Conservation (phyloP, 2,329 filamentous ascomycete genomes). For the Metarhizium guizhouense region DNA sequence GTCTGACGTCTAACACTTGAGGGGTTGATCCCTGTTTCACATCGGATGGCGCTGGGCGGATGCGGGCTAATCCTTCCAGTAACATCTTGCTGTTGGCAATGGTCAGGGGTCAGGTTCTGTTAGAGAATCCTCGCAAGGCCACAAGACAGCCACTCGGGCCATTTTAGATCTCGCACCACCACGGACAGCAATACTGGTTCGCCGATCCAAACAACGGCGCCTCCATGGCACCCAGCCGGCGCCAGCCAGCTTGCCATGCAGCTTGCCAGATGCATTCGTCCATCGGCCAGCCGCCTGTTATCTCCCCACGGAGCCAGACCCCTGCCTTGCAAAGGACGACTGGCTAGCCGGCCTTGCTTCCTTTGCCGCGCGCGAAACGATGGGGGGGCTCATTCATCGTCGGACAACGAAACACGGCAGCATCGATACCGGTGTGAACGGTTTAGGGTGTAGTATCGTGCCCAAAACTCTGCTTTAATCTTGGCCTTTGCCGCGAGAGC, state of each 20-base stretch:
- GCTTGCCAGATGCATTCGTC: neutral
- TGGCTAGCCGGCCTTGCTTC: neutral
- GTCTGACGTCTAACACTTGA: neutral
- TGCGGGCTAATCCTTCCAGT: neutral
- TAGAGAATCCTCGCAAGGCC: neutral
- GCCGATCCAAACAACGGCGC: neutral
- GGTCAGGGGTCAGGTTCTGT: too few species aligned
- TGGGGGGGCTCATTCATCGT: too few species aligned
- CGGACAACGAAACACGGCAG: too few species aligned
- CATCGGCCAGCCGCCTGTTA: too few species aligned
- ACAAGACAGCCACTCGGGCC: too few species aligned
- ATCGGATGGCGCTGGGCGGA: neutral
- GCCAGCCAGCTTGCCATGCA: neutral
- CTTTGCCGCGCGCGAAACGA: neutral
- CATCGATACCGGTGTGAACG: too few species aligned
- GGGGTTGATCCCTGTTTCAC: neutral
- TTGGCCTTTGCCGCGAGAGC: too few species aligned
- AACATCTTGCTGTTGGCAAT: neutral
- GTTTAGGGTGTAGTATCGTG: too few species aligned
- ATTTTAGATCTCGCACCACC: too few species aligned
- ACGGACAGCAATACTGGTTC: neutral
- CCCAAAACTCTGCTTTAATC: too few species aligned
- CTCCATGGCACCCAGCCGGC: neutral
- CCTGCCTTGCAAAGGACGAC: neutral
- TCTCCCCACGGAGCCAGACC: too few species aligned